Percentiles rank a stretch among this genome's conserved stretches.
Evolutionary conservation across 176 grass and related monocot species (phyloP).

Genomic region (Zea mays): DNA sequence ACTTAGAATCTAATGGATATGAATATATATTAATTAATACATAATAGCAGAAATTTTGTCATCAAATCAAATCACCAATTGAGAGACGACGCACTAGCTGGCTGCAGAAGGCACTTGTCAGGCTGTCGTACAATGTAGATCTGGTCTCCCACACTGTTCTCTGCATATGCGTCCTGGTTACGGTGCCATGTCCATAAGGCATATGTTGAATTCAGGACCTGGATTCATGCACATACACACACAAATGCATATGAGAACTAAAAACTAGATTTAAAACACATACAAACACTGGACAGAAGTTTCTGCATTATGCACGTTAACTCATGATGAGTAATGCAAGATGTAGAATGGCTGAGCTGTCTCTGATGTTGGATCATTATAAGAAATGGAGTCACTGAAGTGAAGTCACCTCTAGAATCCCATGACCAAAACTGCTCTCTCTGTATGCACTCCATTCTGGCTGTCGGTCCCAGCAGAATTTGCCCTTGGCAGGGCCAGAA

Average conservation of each 20-base stretch:
- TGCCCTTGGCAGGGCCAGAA: constrained; percentile 73
- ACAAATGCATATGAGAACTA: not conserved
- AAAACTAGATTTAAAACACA: not conserved
- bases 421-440: constrained; percentile 95
- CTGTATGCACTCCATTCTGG: constrained; percentile 89
- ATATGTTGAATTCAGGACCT: constrained; percentile 89
- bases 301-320: not conserved
- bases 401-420: constrained; percentile 70
- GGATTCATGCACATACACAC: constrained; percentile 1
- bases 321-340: not conserved
- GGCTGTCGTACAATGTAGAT: constrained; percentile 90
- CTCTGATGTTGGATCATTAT: not conserved
- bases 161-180: constrained; percentile 76
- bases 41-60: not conserved
- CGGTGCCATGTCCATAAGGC: constrained; percentile 97
- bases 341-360: not conserved
- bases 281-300: not conserved
- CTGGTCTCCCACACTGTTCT: constrained; percentile 66
- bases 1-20: constrained; percentile 3
- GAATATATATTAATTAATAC: not conserved
- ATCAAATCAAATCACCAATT: constrained; percentile 44
- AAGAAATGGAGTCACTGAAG: not conserved
- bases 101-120: constrained; percentile 48
- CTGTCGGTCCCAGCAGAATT: constrained; percentile 81
- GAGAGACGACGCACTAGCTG: not conserved